Evolutionary conservation across 208 protist genomes (phyloP), one percentile per base, ranked within the genome.

Genomic region (Leptomonas pyrrhocoris): DNA sequence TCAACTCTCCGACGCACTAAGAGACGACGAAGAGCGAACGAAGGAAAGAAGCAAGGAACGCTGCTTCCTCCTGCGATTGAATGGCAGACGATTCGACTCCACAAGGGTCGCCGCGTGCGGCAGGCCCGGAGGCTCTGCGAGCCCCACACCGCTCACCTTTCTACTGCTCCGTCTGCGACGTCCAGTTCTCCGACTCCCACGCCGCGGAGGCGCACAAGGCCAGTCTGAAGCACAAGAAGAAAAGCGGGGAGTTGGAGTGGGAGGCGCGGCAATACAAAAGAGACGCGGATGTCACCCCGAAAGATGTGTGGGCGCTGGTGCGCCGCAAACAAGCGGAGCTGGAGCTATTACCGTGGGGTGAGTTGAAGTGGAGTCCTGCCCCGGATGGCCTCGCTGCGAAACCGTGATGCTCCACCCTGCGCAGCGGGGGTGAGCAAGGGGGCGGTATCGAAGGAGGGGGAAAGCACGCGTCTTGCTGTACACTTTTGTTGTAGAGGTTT

Each of bases 271-370:
- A 74, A 43, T 94, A 93, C 56, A 91, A 91, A 45, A 80, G 84
- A 42, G 87, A 93, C 56, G 75, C 62, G 6, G 81, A 86, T 16
- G 85, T 94, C 28, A 93, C 90, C 0, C 74, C 73, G 0, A 79
- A 80, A 8, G 90, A 95, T 73, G 84, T 95, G n/a, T 78, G 81
- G 76, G 78, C 68, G 12, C 69, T 95, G 27, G 85, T 95, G 57
- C 73, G 77, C 28, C 82, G 87, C 63, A 88, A 88, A 62, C 77
- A 80, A 13, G 55, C 65, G 21, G 85, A 92, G 61, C 77, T 88
- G 7, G 81, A 78, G 19, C 46, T 89, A 23, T 34, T 71, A 19
- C 58, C 86, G 31, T 90, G 83, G 87, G 68, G 66, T 46, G 74
- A 82, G 48, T 64, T 94, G 31, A 67, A 79, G 2, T 77, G 65